These are phyloP conservation scores for Amauroascus niger DNA, from an alignment of 2,329 filamentous ascomycete species.

Conservation along the genomic window DNA sequence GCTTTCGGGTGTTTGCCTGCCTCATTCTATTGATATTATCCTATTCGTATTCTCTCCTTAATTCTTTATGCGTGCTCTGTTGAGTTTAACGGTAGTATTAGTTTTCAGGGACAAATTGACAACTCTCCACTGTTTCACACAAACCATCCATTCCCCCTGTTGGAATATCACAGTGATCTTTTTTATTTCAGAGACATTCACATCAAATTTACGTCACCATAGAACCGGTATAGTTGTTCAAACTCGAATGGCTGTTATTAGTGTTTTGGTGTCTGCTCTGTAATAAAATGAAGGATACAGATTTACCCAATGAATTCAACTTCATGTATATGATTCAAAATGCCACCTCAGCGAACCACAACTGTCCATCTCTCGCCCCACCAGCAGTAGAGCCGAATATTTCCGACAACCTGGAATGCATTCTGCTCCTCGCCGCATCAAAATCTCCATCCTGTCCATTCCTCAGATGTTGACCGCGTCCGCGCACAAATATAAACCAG, in stretches of 20 bases:
- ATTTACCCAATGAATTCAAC: not conserved
- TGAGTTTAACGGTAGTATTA: not conserved
- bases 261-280: too few relatives aligned
- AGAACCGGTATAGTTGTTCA: too few relatives aligned
- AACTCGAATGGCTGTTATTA: too few relatives aligned
- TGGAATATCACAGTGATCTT: too few relatives aligned
- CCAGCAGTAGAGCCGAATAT: not conserved
- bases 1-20: not conserved
- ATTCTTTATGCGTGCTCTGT: not conserved
- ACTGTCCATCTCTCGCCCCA: not conserved
- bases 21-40: not conserved
- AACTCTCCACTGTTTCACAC: not conserved
- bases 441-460: conserved; percentile 1
- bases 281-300: not conserved
- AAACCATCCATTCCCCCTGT: too few relatives aligned
- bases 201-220: too few relatives aligned
- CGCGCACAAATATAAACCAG: conserved; percentile 33
- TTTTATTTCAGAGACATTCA: too few relatives aligned
- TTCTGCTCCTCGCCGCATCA: conserved; percentile 28
- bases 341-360: conserved; percentile 24
- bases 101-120: conserved; percentile 3
- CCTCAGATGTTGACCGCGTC: not conserved
- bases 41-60: not conserved
- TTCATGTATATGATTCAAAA: conserved; percentile 17
- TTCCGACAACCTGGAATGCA: conserved; percentile 19